These are phyloP conservation scores for Gaeumannomyces tritici DNA, from an alignment of 2,329 filamentous ascomycete genomes.

Conservation along the genomic window DNA sequence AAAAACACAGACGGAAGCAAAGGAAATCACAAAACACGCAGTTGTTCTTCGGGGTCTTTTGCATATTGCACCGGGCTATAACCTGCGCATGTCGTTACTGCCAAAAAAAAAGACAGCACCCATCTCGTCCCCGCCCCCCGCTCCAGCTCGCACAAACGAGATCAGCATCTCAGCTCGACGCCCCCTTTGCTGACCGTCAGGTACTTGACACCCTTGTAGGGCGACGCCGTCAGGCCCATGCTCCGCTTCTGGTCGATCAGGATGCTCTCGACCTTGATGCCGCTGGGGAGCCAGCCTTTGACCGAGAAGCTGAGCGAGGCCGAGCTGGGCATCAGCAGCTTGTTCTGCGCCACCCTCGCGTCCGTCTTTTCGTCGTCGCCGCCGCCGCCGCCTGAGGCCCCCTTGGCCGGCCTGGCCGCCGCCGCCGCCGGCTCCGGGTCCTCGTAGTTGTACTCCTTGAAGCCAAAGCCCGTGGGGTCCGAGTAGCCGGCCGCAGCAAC, in stretches of 20 bases:
- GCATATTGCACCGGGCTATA: too few species aligned
- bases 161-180: slow-evolving; percentile 51
- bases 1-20: too few species aligned
- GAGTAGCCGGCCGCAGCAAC: slow-evolving; percentile 33
- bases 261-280: slow-evolving; percentile 59
- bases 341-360: slow-evolving; percentile 52
- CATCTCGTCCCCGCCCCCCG: too few species aligned
- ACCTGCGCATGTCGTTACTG: too few species aligned
- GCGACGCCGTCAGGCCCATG: slow-evolving; percentile 74
- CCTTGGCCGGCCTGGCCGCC: slow-evolving; percentile 9
- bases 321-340: slow-evolving; percentile 71
- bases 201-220: slow-evolving; percentile 98
- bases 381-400: slow-evolving; percentile 5
- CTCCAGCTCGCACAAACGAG: not conserved
- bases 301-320: slow-evolving; percentile 63
- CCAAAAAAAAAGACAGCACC: too few species aligned
- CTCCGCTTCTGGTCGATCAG: slow-evolving; percentile 68
- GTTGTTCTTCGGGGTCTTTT: too few species aligned
- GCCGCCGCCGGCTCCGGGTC: slow-evolving; percentile 16
- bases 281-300: slow-evolving; percentile 60
- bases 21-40: too few species aligned
- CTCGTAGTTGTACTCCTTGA: slow-evolving; percentile 42
- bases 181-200: slow-evolving; percentile 64
- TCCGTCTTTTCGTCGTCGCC: slow-evolving; percentile 31
- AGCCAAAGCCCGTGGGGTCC: slow-evolving; percentile 42